Evolutionary conservation across 495 filamentous ascomycete species (phyloP).

Genomic region (Cudoniella acicularis): DNA sequence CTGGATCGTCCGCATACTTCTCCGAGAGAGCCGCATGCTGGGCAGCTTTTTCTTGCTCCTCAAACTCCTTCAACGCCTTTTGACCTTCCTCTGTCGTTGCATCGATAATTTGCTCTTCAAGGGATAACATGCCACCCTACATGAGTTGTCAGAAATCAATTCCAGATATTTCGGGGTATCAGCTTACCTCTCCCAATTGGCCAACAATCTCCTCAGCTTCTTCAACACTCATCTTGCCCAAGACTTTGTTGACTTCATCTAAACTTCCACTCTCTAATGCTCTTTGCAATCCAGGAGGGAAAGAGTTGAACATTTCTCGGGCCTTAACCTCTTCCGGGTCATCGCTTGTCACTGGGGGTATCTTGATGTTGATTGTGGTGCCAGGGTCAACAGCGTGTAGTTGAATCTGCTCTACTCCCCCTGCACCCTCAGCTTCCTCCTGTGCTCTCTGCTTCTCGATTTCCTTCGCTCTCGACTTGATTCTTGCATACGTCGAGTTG

Average conservation of each 20-base stretch:
- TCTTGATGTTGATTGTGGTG: constrained; percentile 85
- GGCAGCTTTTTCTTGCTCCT: constrained; percentile 41
- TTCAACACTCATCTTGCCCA: constrained; percentile 87
- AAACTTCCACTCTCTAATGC: constrained; percentile 81
- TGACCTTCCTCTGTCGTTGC: constrained; percentile 90
- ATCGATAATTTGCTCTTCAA: constrained; percentile 92
- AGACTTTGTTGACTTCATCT: constrained; percentile 93
- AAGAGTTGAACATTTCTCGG: constrained; percentile 76
- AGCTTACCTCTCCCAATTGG: constrained; percentile 67
- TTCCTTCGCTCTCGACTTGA: constrained; percentile 74
- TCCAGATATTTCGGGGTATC: neutral
- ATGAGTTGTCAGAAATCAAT: neutral
- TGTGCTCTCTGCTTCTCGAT: constrained; percentile 63
- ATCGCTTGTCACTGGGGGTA: constrained; percentile 61
- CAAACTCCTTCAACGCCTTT: constrained; percentile 72
- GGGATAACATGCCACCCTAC: constrained; percentile 79
- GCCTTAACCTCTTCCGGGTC: constrained; percentile 63
- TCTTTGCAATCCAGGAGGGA: constrained; percentile 73
- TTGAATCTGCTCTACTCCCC: constrained; percentile 93
- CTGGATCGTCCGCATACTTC: constrained; percentile 29
- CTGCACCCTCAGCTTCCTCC: constrained; percentile 52
- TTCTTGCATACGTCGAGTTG: constrained; percentile 75
- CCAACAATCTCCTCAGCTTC: constrained; percentile 91
- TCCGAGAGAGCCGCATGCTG: constrained; percentile 31
- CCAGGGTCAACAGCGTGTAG: constrained; percentile 93